Evolutionary conservation across 192 early-diverging fungal genomes (phyloP), one percentile per base, ranked within the genome.

Genomic region (Entomortierella lignicola): DNA sequence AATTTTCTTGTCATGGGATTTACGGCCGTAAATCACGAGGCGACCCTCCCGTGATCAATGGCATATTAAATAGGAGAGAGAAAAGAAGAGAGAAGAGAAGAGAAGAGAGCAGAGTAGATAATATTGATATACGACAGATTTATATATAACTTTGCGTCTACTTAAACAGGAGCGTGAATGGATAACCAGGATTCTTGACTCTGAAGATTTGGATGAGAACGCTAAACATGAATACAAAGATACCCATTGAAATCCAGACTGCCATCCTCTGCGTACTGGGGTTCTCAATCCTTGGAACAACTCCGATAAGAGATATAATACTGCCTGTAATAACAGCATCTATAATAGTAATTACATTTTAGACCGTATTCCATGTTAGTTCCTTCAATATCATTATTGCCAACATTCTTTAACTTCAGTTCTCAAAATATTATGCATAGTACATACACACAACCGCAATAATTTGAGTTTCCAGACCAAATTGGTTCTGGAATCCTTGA

Each of bases 161-260:
- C 29, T 55, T 55, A 54, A 88, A 81, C 53, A 91, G 54, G 8
- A 91, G 63, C 31, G 63, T 82, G 73, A 90, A 95, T 0, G 94
- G 94, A 83, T 95, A 95, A 27, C 73, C 81, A 21, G 88, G 87
- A 67, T 92, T 92, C 81, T 95, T 95, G 60, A 88, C 44, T 58
- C 74, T 85, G 73, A 95, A 95, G 26, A 92, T 42, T 39, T 82
- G 77, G 63, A 95, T 67, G 47, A 94, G 63, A 37, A 90, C 52
- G 69, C 91, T 87, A 81, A 89, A 91, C 59, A 89, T 72, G 57
- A 93, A 63, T 56, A 94, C 42, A 85, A 97, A 89, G 73, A 90
- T 63, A n/a, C 86, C 79, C 71, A 89, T 81, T 69, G 88, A 84
- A 11, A 87, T 71, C 85, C 91, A 95, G n/a, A 89, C 81, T n/a